Evolutionary conservation across 192 early-diverging fungal genomes (phyloP).

Genomic region (Haplosporangium gracile): DNA sequence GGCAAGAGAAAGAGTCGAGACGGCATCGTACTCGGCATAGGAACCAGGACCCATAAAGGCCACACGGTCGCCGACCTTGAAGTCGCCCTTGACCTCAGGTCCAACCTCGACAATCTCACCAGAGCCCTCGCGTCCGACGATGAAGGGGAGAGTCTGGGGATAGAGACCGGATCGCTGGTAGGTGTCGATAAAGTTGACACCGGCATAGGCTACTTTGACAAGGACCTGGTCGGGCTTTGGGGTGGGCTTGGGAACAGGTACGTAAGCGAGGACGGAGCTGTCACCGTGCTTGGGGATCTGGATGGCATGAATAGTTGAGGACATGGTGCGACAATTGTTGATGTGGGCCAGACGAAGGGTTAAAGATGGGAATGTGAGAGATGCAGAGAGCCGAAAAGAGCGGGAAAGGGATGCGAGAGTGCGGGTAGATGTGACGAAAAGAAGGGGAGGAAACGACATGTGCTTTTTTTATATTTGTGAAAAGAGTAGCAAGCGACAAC

Average conservation of each 20-base stretch:
- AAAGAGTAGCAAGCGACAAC: neutral
- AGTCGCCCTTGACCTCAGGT: conserved; percentile 57
- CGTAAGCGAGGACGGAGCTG: conserved; percentile 68
- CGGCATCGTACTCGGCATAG: conserved; percentile 84
- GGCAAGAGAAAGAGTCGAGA: conserved; percentile 48
- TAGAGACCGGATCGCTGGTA: conserved; percentile 90
- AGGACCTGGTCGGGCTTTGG: conserved; percentile 69
- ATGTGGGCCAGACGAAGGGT: neutral
- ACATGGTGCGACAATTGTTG: conserved; percentile 17
- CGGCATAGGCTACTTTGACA: conserved; percentile 81
- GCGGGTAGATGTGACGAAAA: neutral
- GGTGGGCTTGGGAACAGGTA: conserved; percentile 62
- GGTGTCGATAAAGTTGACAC: conserved; percentile 94
- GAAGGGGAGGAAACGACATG: neutral
- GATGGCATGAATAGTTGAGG: conserved; percentile 59
- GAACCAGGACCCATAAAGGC: conserved; percentile 72
- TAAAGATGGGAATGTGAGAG: neutral
- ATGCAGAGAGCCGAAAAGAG: neutral
- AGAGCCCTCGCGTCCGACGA: conserved; percentile 84
- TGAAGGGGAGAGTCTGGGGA: conserved; percentile 70
- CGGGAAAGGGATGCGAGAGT: neutral
- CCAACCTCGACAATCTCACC: conserved; percentile 87
- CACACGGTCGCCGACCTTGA: conserved; percentile 87
- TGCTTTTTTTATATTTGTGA: neutral
- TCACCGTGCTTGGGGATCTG: conserved; percentile 69